Conservation (phyloP, 306 rosid genomes). For the Prunus mongolica region DNA sequence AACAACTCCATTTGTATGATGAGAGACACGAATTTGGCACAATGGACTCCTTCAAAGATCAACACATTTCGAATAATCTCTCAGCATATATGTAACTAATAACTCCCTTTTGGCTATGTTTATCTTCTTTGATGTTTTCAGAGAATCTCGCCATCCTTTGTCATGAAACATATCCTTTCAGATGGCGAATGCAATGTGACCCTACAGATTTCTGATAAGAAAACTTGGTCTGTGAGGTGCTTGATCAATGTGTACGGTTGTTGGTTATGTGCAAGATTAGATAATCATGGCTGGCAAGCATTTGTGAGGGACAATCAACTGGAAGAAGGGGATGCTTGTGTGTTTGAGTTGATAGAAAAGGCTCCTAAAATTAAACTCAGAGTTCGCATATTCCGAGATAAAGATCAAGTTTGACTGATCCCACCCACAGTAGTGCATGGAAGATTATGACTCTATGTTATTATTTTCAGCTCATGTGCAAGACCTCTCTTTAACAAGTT, state of each 20-base stretch:
- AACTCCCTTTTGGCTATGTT: too few relatives aligned
- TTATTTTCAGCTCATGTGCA: neutral
- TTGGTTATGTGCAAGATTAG: neutral
- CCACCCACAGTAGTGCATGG: neutral
- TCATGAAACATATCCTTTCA: neutral
- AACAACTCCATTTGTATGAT: neutral
- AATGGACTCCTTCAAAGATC: too few relatives aligned
- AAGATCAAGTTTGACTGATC: neutral
- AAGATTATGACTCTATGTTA: too few relatives aligned
- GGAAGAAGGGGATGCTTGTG: constrained; percentile 17
- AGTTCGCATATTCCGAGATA: constrained; percentile 1
- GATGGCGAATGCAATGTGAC: neutral
- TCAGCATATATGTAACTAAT: too few relatives aligned
- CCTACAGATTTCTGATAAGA: neutral
- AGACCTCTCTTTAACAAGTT: neutral
- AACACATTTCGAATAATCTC: too few relatives aligned
- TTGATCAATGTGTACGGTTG: neutral
- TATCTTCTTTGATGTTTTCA: neutral
- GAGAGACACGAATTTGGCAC: neutral
- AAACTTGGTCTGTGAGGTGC: constrained; percentile 16
- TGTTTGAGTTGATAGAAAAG: constrained; percentile 5
- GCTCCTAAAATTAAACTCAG: neutral
- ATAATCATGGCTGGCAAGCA: constrained; percentile 22
- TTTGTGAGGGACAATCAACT: constrained; percentile 20
- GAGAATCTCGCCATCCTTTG: neutral